phyloP scores from a whole-genome alignment of 1,139 yeast genomes.

The Wickerhamomyces sp. region DNA sequence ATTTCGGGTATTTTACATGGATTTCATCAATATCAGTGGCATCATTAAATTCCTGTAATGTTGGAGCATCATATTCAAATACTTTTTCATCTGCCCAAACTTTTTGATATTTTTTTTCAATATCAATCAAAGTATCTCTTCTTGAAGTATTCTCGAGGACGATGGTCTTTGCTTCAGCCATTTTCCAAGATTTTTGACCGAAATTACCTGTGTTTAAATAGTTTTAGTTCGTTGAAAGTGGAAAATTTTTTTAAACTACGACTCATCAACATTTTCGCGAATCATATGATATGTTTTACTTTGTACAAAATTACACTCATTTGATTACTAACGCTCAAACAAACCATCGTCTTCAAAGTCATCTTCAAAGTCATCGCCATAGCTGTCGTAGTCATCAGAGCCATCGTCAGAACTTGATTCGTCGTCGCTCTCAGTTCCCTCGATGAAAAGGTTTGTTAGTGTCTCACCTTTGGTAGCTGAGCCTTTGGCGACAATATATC shows the following conservation, averaged over 20 bases:
- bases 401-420: slow-evolving; percentile 26
- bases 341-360: slow-evolving; percentile 35
- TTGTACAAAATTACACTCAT: too few relatives aligned
- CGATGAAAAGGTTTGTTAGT: slow-evolving; percentile 59
- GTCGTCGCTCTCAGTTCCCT: slow-evolving; percentile 37
- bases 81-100: slow-evolving; percentile 82
- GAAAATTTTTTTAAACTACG: not conserved
- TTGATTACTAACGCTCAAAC: slow-evolving; percentile 39
- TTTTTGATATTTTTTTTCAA: slow-evolving; percentile 86
- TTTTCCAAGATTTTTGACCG: not conserved
- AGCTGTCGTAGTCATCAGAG: slow-evolving; percentile 33
- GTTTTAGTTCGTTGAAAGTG: not conserved
- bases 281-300: too few relatives aligned
- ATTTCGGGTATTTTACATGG: slow-evolving; percentile 79
- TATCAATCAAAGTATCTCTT: slow-evolving; percentile 87
- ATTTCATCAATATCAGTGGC: slow-evolving; percentile 59
- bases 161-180: slow-evolving; percentile 28
- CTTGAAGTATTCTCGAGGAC: slow-evolving; percentile 63
- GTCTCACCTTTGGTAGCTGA: slow-evolving; percentile 81
- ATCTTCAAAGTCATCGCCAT: slow-evolving; percentile 29
- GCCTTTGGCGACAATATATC: slow-evolving; percentile 57
- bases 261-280: too few relatives aligned
- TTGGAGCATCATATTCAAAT: slow-evolving; percentile 88
- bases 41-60: slow-evolving; percentile 57
- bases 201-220: not conserved